These are phyloP conservation scores for Raffaelea ambrosiae DNA, from an alignment of 2,329 filamentous ascomycete genomes.

Conservation along the genomic window DNA sequence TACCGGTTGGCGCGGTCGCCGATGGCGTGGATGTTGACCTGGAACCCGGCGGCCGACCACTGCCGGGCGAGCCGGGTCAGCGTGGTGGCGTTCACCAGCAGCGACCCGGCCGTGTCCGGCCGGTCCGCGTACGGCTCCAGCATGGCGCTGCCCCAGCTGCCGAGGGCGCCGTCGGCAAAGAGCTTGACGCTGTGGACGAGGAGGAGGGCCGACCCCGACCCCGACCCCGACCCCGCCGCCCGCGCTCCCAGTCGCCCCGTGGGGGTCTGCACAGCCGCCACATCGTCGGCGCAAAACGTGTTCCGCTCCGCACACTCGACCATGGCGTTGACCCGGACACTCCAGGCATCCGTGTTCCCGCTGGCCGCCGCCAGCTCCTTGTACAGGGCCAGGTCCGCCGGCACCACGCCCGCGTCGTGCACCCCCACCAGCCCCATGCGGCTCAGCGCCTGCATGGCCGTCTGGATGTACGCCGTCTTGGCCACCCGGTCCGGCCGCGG, in stretches of 20 bases:
- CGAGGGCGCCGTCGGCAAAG: conserved; percentile 62
- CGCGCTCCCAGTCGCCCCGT: neutral
- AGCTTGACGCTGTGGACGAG: conserved; percentile 58
- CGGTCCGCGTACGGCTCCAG: conserved; percentile 63
- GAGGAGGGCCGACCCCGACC: too few relatives aligned
- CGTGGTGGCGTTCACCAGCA: conserved; percentile 56
- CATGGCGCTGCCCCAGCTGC: conserved; percentile 64
- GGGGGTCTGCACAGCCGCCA: conserved; percentile 25
- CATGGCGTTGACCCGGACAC: conserved; percentile 60
- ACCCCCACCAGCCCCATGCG: conserved; percentile 59
- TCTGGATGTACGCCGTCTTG: conserved; percentile 45
- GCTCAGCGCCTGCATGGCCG: conserved; percentile 55
- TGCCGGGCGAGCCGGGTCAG: conserved; percentile 43
- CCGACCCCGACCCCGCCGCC: conserved; percentile 19
- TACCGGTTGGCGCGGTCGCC: conserved; percentile 60
- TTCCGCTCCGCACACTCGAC: conserved; percentile 57
- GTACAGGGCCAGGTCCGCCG: conserved; percentile 45
- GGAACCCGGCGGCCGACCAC: conserved; percentile 54
- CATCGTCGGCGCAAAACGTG: conserved; percentile 49
- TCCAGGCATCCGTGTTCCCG: conserved; percentile 42
- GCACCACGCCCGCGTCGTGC: conserved; percentile 57
- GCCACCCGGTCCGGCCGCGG: conserved; percentile 45
- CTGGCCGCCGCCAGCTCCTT: conserved; percentile 36
- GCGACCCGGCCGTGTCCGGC: conserved; percentile 50
- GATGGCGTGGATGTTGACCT: conserved; percentile 67